Percentiles rank a stretch among this genome's conserved stretches.
phyloP scores from a whole-genome alignment of 192 early-diverging fungal species.

The Coemansia sp. region DNA sequence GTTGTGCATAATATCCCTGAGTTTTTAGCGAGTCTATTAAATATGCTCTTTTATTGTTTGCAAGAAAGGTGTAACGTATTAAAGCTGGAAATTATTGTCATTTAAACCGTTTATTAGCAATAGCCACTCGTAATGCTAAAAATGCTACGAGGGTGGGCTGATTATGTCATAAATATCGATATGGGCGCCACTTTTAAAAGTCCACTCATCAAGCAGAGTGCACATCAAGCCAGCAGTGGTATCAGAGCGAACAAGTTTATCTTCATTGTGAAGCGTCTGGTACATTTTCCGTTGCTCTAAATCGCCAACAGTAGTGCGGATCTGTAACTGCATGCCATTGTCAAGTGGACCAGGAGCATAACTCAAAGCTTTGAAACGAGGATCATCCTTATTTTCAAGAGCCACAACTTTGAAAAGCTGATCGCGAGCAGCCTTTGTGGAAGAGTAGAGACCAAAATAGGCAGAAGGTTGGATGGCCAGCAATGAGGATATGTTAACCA shows the following conservation, averaged over 20 bases:
- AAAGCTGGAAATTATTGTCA: too few relatives aligned
- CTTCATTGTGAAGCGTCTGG: conserved; percentile 62
- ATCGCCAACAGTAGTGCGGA: conserved; percentile 69
- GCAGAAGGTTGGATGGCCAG: conserved; percentile 71
- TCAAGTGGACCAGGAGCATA: conserved; percentile 91
- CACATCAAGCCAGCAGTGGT: conserved; percentile 65
- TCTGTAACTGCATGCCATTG: conserved; percentile 75
- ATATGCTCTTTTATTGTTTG: too few relatives aligned
- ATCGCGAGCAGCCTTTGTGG: conserved; percentile 81
- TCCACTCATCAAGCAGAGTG: conserved; percentile 58
- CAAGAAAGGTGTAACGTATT: too few relatives aligned
- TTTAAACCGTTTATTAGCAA: too few relatives aligned
- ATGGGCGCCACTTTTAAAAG: conserved; percentile 64
- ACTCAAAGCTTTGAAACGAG: conserved; percentile 64
- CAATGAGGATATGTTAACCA: conserved; percentile 82
- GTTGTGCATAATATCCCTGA: too few relatives aligned
- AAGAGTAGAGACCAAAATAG: conserved; percentile 79
- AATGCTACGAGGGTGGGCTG: conserved; percentile 7
- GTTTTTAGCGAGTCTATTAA: too few relatives aligned
- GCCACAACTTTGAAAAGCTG: conserved; percentile 70
- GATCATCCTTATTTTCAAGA: conserved; percentile 58
- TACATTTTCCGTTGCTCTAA: conserved; percentile 63
- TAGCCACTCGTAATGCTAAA: not conserved
- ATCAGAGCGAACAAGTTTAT: conserved; percentile 66
- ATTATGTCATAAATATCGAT: conserved; percentile 66